Base-by-base conservation (phyloP, 495 filamentous ascomycete species). In the Extremus antarcticus region DNA sequence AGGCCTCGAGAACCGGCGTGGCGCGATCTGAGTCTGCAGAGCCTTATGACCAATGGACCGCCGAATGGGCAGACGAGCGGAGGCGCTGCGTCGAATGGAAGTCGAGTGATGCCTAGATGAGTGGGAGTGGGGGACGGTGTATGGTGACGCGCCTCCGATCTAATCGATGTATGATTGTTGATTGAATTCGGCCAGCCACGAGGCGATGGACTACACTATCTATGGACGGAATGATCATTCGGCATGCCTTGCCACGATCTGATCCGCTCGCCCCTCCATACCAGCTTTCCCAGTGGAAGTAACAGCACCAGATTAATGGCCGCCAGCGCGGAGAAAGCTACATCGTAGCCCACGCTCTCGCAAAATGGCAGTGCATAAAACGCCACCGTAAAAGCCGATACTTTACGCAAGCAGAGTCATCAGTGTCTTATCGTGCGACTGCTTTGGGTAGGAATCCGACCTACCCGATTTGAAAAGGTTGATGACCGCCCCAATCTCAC, bases 21-120 rank as follows among this genome's bases (percentile, higher is more conserved):
- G 92, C 83, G 86, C 64, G 92, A 96, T 73, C 65, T 95, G 13
- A 88, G 89, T 0, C 68, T 96, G 25, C 74, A 77, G 41, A 82
- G 82, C 52, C 71, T 94, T 57, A 83, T 90, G 74, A 72, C 70
- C 38, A 72, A 74, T 53, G 83, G 80, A 0, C 81, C 80, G 62
- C 61, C 51, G 59, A 63, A 24, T 46, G 41, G 47, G 1, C 32
- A 46, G 19, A 47, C 46, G 7, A 23, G 24, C 25, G 46, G 46
- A 3, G 46, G 46, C 25, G 46, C 46, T 24, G 23, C 46, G 46
- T n/a, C 7, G 19, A 25, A 10, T 15, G 46, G 46, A 17, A 25
- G 46, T 25, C 46, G 46, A 4, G 41, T 45, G 41, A 7, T n/a
- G n/a, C n/a, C n/a, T n/a, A n/a, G n/a, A n/a, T n/a, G n/a, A n/a